Evolutionary conservation across 768 basidiomycete species (phyloP).

Genomic region (Infundibulicybe gibba): DNA sequence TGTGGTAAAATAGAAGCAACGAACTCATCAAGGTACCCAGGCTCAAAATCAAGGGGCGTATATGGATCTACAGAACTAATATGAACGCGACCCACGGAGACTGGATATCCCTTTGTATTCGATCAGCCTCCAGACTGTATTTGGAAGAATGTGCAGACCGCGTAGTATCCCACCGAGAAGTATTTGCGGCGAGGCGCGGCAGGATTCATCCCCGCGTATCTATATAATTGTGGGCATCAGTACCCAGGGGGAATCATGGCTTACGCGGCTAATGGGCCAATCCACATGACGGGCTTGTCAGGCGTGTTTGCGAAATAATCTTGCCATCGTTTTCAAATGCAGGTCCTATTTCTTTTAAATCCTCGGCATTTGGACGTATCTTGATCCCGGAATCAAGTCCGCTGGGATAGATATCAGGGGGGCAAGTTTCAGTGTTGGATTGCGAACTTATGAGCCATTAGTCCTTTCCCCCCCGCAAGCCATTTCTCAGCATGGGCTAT

Average conservation of each 20-base stretch:
- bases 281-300: constrained; percentile 52
- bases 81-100: constrained; percentile 44
- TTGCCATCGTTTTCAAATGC: constrained; percentile 48
- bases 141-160: constrained; percentile 13
- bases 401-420: constrained; percentile 20
- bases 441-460: constrained; percentile 51
- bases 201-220: constrained; percentile 13
- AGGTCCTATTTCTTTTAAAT: constrained; percentile 47
- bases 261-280: constrained; percentile 39
- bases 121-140: constrained; percentile 7
- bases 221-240: constrained; percentile 14
- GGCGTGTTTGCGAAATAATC: constrained; percentile 43
- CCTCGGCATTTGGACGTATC: constrained; percentile 45
- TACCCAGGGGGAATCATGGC: constrained; percentile 16
- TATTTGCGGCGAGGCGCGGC: constrained; percentile 19
- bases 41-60: constrained; percentile 39
- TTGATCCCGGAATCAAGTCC: constrained; percentile 55
- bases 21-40: constrained; percentile 41
- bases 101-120: constrained; percentile 38
- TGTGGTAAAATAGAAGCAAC: constrained; percentile 7
- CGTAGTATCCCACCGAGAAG: constrained; percentile 15
- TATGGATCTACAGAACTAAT: constrained; percentile 38
- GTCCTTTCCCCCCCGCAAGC: constrained; percentile 34
- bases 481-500: constrained; percentile 22
- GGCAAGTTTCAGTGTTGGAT: neutral